These are phyloP conservation scores for Ophiostoma perfectum DNA, from an alignment of 2,329 filamentous ascomycete genomes.

Conservation along the genomic window DNA sequence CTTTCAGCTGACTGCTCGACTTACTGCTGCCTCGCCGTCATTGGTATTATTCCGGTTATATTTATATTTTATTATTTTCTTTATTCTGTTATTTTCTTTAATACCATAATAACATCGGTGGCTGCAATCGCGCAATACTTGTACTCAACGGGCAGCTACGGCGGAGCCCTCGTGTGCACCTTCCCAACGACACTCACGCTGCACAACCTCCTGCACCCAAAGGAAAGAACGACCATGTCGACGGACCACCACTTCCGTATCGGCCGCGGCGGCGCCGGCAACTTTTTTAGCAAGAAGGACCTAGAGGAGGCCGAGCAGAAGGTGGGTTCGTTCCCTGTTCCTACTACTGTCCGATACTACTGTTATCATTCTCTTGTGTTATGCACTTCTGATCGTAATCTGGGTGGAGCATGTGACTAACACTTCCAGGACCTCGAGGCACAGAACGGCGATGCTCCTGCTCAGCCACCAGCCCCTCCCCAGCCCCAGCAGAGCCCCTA, in stretches of 20 bases:
- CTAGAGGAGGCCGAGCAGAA: slow-evolving; percentile 40
- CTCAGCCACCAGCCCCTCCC: slow-evolving; percentile 20
- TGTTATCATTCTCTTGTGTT: too few relatives aligned
- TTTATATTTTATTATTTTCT: not conserved
- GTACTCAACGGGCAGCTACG: not conserved
- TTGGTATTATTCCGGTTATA: not conserved
- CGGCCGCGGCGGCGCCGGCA: slow-evolving; percentile 60
- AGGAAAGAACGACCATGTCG: slow-evolving; percentile 10
- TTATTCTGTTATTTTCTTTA: not conserved
- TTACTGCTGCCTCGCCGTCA: not conserved
- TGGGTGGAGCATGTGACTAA: not conserved
- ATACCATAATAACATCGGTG: not conserved
- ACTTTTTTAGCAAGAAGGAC: slow-evolving; percentile 52
- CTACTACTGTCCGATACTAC: too few relatives aligned
- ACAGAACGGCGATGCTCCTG: slow-evolving; percentile 28
- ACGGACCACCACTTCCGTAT: slow-evolving; percentile 37
- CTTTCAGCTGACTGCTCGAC: not conserved
- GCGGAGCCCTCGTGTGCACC: slow-evolving; percentile 10
- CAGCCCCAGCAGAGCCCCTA: slow-evolving; percentile 32
- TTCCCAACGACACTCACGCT: not conserved
- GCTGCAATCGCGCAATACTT: slow-evolving; percentile 5
- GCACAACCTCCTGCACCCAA: not conserved
- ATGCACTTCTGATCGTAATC: too few relatives aligned
- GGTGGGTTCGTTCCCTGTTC: slow-evolving; percentile 13
- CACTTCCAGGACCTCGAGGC: slow-evolving; percentile 38